Evolutionary conservation across 495 filamentous ascomycete genomes (phyloP), one percentile per base, ranked within the genome.

Genomic region (Rhypophila decipiens): DNA sequence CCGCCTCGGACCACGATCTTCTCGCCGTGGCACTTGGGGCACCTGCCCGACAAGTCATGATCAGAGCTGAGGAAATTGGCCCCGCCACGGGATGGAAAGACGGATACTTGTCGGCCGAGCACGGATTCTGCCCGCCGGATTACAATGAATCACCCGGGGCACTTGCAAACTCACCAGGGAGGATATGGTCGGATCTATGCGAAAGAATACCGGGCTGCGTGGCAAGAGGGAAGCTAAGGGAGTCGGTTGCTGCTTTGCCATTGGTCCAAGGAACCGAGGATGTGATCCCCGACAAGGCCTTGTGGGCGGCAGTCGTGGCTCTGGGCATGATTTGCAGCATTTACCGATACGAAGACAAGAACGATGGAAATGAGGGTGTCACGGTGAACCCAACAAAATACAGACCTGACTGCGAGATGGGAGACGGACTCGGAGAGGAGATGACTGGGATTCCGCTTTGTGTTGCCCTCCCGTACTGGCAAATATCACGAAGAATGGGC

Each of bases 131-230:
- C 47, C 73, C 72, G 17, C 65, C 66, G 24, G 72, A 78, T 45
- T 68, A 74, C 47, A 65, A 67, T 51, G 72, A 72, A 33, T 60
- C 73, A 2, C 66, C 67, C 5, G 70, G 67, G 9, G 72, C 70
- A 1, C 59, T 78, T 11, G 64, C 71, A 18, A 66, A 59, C 40
- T 72, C 72, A 0, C 70, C 71, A 1, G 73, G 73, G 5, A 61
- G 74, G 41, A 67, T 76, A 50, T 78, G 74, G 74, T 68, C 70
- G 7, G 73, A 76, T 47, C 60, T 78, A 1, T 76, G 72, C 52
- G 70, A 74, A 41, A 61, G 73, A 19, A 76, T 76, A 72, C 74
- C 74, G 1, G 74, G 73, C 0, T 69, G 71, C 33, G 70, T 75
- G 11, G 65, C 72, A 9, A 52, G 74, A 39, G 74, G 74, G 3